Base-by-base conservation (phyloP, 768 basidiomycete genomes). In the Boletus vinaceobasis region DNA sequence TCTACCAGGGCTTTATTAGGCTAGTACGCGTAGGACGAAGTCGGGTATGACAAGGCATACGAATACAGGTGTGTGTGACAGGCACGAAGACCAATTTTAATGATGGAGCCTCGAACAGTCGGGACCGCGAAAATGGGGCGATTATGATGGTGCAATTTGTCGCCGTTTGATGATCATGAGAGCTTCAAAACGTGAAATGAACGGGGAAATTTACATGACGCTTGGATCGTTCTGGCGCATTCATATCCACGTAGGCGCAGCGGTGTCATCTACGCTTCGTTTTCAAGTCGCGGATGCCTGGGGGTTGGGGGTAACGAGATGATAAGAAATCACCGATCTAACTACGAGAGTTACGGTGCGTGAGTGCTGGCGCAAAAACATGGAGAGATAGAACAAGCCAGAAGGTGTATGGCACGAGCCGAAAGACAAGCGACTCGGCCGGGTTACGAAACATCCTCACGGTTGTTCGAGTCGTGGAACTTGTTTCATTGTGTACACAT, bases 171-270 rank as follows among this genome's bases (percentile, higher is more conserved):
- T 49, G 27, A 60, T 55, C 17, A 53, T 50, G 27, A 48, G 27
- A 48, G 21, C 11, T 43, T 47, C 38, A 31, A 38, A 38, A 14
- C 38, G 35, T 40, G 52, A 65, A 51, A 59, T 56, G 53, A 55
- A 39, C 40, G 38, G 32, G 29, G 33, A n/a, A 47, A 44, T 44
- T 50, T 26, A 47, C 52, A 47, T 29, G 48, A n/a, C 14, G 14
- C 31, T 31, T 37, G 10, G 29, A 46, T 40, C 35, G 17, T 38
- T 42, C 37, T 26, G 23, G 40, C 7, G 39, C 19, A 11, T 36
- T 32, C 26, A 27, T 50, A 38, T 35, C 43, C 35, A 33, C 15
- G 21, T 29, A 37, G 19, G 47, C 40, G 37, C 7, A 43, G 10
- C 17, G 21, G 4, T 14, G 21, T 42, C 6, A 19, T 23, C 29